These are phyloP conservation scores for Candida andamanensis DNA, from an alignment of 805 yeast genomes.

Conservation along the genomic window DNA sequence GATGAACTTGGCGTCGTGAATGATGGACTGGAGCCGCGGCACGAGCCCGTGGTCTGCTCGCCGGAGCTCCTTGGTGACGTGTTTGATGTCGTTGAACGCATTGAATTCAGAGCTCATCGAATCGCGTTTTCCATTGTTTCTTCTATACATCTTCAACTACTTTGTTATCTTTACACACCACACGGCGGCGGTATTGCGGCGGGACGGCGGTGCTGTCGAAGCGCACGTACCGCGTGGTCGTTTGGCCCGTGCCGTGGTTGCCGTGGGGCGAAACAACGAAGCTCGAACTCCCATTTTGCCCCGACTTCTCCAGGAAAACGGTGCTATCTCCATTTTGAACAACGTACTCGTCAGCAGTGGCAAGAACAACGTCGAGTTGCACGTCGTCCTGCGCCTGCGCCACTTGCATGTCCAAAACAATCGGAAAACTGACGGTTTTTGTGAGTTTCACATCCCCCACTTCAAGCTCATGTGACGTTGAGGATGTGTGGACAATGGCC, in stretches of 20 bases:
- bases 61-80: conserved; percentile 40
- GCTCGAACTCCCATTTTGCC: conserved; percentile 28
- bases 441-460: background rate
- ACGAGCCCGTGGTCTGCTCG: conserved; percentile 47
- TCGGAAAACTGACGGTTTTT: conserved; percentile 22
- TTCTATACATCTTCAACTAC: no score
- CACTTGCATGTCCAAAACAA: conserved; percentile 13
- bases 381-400: background rate
- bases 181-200: no score
- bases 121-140: no score
- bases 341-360: no score
- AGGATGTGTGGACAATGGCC: conserved; percentile 21
- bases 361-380: no score
- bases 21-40: conserved; percentile 69
- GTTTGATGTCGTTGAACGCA: conserved; percentile 12
- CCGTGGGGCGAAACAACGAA: conserved; percentile 21
- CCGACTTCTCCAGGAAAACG: no score
- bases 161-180: no score
- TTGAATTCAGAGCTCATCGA: conserved; percentile 14
- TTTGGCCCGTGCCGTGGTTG: conserved; percentile 25
- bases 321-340: no score
- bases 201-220: no score
- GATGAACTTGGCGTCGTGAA: conserved; percentile 55
- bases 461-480: background rate
- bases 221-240: no score